Percentiles rank a stretch among this genome's conserved stretches.
Evolutionary conservation across 306 rosid genomes (phyloP).

Genomic region (barrel medic (Medicago truncatula)): MtrunA17r5.0-ANR NC_053048.1:45333001-45333500

Average conservation of each 20-base stretch:
- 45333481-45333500: not conserved
- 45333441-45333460: not conserved
- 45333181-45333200: conserved; percentile 35
- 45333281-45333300: conserved; percentile 25
- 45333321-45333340: not conserved
- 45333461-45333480: not conserved
- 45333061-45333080: conserved; percentile 8
- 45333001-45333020: conserved; percentile 3
- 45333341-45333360: conserved; percentile 10
- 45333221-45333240: conserved; percentile 45
- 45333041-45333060: conserved; percentile 7
- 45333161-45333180: conserved; percentile 35
- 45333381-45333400: too few relatives aligned
- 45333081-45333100: conserved; percentile 16
- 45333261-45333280: conserved; percentile 41
- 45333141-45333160: conserved; percentile 10
- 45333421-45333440: not conserved
- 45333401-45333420: not conserved
- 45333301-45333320: conserved; percentile 18
- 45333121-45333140: conserved; percentile 24
- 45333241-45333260: conserved; percentile 39
- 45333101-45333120: conserved; percentile 10
- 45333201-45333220: conserved; percentile 41
- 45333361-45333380: not conserved
- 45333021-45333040: conserved; percentile 1